Base-by-base conservation (phyloP, 2,329 filamentous ascomycete genomes). In the Pseudohalonectria lignicola region DNA sequence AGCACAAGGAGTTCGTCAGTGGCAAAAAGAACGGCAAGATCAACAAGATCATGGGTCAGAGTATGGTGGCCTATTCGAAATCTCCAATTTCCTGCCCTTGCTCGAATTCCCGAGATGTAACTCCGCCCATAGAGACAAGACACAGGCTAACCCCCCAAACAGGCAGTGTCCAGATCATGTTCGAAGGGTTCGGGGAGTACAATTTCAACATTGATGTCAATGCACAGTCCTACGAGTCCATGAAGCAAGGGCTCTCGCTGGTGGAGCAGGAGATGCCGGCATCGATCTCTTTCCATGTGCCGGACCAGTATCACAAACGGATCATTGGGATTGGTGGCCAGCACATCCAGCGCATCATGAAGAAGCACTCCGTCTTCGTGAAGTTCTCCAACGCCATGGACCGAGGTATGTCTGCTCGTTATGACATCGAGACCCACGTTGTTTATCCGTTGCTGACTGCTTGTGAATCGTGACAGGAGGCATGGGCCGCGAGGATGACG, bases 21-120 rank as follows among this genome's bases (percentile, higher is more conserved):
- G 92, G 92, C 49, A 98, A 98, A 71, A 98, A 98, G 70, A 98
- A 98, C 52, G 92, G 92, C 61, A 98, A 98, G 67, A 98, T 98
- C 62, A 98, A 98, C 71, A 98, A 98, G 71, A 98, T 98, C 53
- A 98, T 98, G 92, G 92, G 90, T 18, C 90, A 96, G 61, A 95
- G 88, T 75, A 61, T 47, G 69, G 10, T 29, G 12, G n/a, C n/a
- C n/a, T n/a, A n/a, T n/a, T n/a, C 9, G 20, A 6, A 15, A n/a
- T 15, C 16, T n/a, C n/a, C 13, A 46, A 30, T 50, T 43, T n/a
- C 5, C n/a, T n/a, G n/a, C n/a, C n/a, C n/a, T n/a, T n/a, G n/a
- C n/a, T n/a, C n/a, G n/a, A n/a, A n/a, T n/a, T n/a, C n/a, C n/a
- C n/a, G n/a, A n/a, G n/a, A n/a, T n/a, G n/a, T n/a, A n/a, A n/a